A percentile compares a stretch with the other conserved stretches of the same genome.
phyloP scores from a whole-genome alignment of 352 stramenopile genomes.

The Phytophthora sansomeana region DNA sequence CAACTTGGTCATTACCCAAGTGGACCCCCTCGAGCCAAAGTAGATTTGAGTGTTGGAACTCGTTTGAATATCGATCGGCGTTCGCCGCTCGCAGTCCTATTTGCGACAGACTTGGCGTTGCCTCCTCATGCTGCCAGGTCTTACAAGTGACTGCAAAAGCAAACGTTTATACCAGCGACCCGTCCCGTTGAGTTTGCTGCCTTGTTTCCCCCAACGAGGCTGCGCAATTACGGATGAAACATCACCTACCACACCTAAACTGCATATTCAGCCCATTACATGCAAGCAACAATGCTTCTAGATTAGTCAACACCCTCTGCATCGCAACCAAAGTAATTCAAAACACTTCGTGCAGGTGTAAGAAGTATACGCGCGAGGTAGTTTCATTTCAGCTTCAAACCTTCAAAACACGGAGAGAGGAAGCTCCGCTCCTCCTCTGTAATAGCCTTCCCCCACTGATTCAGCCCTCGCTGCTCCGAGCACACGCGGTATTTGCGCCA shows the following conservation, averaged over 20 bases:
- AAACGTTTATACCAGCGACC: slow-evolving; percentile 86
- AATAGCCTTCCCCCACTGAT: slow-evolving; percentile 10
- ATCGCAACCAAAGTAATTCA: neutral
- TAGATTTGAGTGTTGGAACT: slow-evolving; percentile 4
- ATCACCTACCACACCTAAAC: slow-evolving; percentile 28
- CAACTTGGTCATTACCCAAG: slow-evolving; percentile 24
- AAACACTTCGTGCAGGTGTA: slow-evolving; percentile 1
- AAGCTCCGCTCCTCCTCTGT: slow-evolving; percentile 14
- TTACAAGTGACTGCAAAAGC: slow-evolving; percentile 89
- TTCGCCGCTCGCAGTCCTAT: slow-evolving; percentile 73
- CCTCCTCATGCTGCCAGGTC: slow-evolving; percentile 70
- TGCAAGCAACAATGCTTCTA: neutral
- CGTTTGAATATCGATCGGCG: slow-evolving; percentile 16
- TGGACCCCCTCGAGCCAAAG: slow-evolving; percentile 1
- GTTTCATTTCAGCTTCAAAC: slow-evolving; percentile 22
- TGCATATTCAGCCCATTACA: neutral
- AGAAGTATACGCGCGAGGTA: slow-evolving; percentile 20
- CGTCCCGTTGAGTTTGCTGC: slow-evolving; percentile 87
- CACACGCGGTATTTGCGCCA: slow-evolving; percentile 1
- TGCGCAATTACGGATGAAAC: slow-evolving; percentile 87
- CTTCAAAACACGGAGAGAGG: slow-evolving; percentile 10
- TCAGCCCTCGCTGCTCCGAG: slow-evolving; percentile 11
- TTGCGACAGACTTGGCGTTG: slow-evolving; percentile 83
- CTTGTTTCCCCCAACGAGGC: slow-evolving; percentile 71
- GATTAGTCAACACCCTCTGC: too few relatives aligned